Evolutionary conservation across 2,329 filamentous ascomycete genomes (phyloP), one percentile per base, ranked within the genome.

Genomic region (Aspergillus novofumigatus): DNA sequence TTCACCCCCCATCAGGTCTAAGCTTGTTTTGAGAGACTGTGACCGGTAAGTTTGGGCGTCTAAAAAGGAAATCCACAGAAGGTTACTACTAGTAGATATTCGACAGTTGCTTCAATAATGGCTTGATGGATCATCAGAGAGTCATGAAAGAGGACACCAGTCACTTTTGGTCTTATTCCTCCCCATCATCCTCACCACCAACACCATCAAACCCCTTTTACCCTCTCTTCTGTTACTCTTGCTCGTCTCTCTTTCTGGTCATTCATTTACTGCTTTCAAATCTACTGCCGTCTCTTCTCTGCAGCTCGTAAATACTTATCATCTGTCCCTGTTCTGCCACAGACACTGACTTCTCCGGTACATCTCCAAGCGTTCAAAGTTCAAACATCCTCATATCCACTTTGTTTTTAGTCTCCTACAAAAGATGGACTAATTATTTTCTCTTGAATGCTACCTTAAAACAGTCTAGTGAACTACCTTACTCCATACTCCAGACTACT

Each of bases 171-270:
- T 23, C 20, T 45, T 21, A 10, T n/a, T 57, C 53, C 55, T 56
- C 28, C 28, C 28, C 28, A 29, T 29, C 10, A 29, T 4, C 28
- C 11, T 11, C 28, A 11, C 10, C 32, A 35, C 1, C 32, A 17
- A 0, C 56, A 59, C 41, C 53, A 29, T 55, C 59, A 62, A 62
- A 58, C 62, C 62, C 61, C 53, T 56, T 59, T 57, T 54, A 58
- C 14, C 49, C 23, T 23, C 35, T n/a, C 14, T 23, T 26, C 35
- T n/a, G 32, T 17, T 38, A 38, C 17, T 17, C 14, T n/a, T 38
- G 14, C 2, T 17, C 32, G 3, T 7, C 14, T 38, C 32, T 38
- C 14, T 17, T 17, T 38, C 14, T 38, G 2, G 32, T 38, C 32
- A 17, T 38, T 38, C 32, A 7, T 38, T 35, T 38, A 38, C 32